These are phyloP conservation scores for Wallacemonas rigidus DNA, from an alignment of 208 protist genomes.

Conservation along the genomic window DNA sequence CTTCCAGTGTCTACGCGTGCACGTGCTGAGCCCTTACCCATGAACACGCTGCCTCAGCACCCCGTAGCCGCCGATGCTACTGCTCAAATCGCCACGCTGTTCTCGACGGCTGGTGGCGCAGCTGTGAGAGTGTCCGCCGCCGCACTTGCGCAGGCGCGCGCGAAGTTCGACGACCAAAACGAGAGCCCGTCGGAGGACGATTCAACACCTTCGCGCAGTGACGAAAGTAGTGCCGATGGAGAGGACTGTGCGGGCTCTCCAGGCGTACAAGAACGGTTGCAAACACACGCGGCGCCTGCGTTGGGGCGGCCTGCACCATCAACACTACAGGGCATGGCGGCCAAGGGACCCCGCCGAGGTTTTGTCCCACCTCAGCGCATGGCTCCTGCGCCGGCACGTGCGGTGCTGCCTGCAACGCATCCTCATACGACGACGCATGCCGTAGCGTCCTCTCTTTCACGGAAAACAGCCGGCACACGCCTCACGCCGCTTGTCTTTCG, in stretches of 20 bases:
- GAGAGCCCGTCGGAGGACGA: not conserved
- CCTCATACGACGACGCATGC: not conserved
- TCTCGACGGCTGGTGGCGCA: slow-evolving; percentile 14
- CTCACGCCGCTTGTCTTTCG: not conserved
- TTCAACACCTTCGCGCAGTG: not conserved
- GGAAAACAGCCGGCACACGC: not conserved
- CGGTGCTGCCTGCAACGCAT: not conserved
- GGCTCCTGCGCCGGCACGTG: not conserved
- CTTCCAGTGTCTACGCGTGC: no score
- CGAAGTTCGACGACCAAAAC: slow-evolving; percentile 1
- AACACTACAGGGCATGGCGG: not conserved
- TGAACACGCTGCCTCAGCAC: no score
- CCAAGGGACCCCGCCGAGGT: not conserved
- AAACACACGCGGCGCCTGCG: no score
- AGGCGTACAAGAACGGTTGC: no score
- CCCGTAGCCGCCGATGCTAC: no score
- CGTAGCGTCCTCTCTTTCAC: not conserved
- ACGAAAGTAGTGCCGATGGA: not conserved
- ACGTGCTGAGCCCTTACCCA: no score
- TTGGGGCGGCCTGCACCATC: not conserved
- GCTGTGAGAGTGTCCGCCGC: slow-evolving; percentile 3
- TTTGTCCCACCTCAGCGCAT: slow-evolving; percentile 13
- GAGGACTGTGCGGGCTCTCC: not conserved
- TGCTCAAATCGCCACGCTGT: not conserved
- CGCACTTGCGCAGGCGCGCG: not conserved